Percentiles rank a stretch among this genome's conserved stretches.
phyloP scores from a whole-genome alignment of 768 basidiomycete genomes.

The Lactifluus hygrophoroides region DNA sequence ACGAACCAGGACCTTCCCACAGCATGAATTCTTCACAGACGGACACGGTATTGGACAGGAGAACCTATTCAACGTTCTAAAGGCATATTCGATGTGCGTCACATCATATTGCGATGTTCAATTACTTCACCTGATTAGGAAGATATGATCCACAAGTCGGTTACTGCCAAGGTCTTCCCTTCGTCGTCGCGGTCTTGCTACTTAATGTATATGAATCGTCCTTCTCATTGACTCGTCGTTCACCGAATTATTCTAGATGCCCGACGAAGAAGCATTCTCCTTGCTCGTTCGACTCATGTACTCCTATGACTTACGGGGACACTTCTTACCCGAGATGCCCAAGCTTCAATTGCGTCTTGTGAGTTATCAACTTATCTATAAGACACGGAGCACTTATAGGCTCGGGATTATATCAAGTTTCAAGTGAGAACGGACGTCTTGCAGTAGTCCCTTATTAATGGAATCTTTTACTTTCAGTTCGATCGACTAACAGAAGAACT shows the following conservation, averaged over 20 bases:
- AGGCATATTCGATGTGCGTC: constrained; percentile 87
- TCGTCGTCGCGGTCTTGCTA: constrained; percentile 88
- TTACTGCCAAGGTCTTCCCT: constrained; percentile 95
- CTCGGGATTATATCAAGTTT: constrained; percentile 34
- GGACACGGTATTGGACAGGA: constrained; percentile 95
- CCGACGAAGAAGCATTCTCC: constrained; percentile 97
- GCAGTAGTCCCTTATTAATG: background rate
- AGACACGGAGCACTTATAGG: background rate
- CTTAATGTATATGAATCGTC: constrained; percentile 57
- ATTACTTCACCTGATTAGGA: constrained; percentile 14
- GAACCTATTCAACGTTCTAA: constrained; percentile 94
- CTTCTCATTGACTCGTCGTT: background rate
- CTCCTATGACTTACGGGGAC: constrained; percentile 90
- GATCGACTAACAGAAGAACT: constrained; percentile 91
- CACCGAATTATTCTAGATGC: constrained; percentile 59
- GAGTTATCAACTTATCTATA: constrained; percentile 24
- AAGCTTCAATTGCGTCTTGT: constrained; percentile 88
- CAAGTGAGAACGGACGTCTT: constrained; percentile 35
- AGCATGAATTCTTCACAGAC: constrained; percentile 92
- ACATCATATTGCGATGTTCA: background rate
- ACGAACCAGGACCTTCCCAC: constrained; percentile 76
- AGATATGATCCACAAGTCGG: constrained; percentile 91
- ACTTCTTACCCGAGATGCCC: constrained; percentile 99
- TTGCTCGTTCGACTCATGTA: constrained; percentile 92
- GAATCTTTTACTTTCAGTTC: constrained; percentile 45